Percentiles rank a stretch among this genome's conserved stretches.
Conservation (phyloP, 495 filamentous ascomycete genomes). For the Bathelium albidoporum region DNA sequence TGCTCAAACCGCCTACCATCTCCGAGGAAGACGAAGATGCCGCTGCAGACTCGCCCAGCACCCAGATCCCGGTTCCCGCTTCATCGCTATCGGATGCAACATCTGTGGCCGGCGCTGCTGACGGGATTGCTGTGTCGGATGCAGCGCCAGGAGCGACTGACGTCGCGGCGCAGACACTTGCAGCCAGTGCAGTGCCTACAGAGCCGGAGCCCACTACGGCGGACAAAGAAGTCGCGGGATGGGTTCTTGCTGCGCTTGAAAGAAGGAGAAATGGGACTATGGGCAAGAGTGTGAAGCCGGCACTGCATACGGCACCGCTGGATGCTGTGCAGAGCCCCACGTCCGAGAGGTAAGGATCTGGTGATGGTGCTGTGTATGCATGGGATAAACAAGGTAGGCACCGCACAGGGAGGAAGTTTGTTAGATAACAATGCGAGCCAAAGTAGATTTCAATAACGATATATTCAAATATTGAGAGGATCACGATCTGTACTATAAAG, state of each 20-base stretch:
- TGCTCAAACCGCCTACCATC: constrained; percentile 78
- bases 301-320: constrained; percentile 36
- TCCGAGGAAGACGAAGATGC: constrained; percentile 60
- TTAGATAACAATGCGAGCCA: not conserved
- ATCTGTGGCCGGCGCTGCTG: constrained; percentile 33
- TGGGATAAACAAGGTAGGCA: not conserved
- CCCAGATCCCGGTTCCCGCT: too few relatives aligned
- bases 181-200: not conserved
- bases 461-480: too few relatives aligned
- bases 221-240: constrained; percentile 72
- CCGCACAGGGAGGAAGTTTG: not conserved
- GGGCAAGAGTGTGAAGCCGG: constrained; percentile 32
- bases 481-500: too few relatives aligned
- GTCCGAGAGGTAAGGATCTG: constrained; percentile 7
- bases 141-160: not conserved
- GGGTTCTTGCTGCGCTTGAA: constrained; percentile 60
- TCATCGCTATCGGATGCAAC: too few relatives aligned
- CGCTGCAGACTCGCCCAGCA: constrained; percentile 29
- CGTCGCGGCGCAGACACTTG: not conserved
- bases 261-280: constrained; percentile 26
- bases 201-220: constrained; percentile 20
- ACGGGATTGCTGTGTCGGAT: not conserved
- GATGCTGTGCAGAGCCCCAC: constrained; percentile 30
- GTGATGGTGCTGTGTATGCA: not conserved
- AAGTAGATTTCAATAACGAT: too few relatives aligned